Evolutionary conservation across 129 eudicot species (phyloP), one percentile per base, ranked within the genome.

Genomic region (Chrysanthemum seticuspe): DNA sequence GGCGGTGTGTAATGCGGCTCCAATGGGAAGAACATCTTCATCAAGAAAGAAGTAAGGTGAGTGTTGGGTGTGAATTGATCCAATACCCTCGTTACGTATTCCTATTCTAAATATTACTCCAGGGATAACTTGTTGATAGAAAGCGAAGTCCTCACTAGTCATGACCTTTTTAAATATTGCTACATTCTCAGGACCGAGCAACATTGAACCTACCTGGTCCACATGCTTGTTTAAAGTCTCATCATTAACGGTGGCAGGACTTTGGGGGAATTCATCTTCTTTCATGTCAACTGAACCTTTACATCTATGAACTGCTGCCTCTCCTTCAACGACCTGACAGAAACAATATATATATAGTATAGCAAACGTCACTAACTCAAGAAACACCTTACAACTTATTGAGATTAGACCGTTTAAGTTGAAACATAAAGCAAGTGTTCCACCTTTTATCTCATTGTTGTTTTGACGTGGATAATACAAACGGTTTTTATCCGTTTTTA

Each of bases 81-180:
- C 95, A 63, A 84, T 47, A 25, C 10, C 68, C 74, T 85, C 90
- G 44, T 92, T 89, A 71, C 88, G 81, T 25, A 89, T 87, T 53
- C 98, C 96, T 5, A 92, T 80, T 63, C 77, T 61, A 68, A 89
- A 81, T 74, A 92, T 85, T 3, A 80, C 87, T 78, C 98, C 96
- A 6, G 95, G 96, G 40, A 92, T 83, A 75, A 27, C 59, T 64
- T 87, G 72, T 63, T 86, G 94, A 68, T 92, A 89, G 81, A 92
- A 92, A 40, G 98, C 90, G 27, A 92, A 92, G 71, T 92, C 92
- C 54, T 92, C 98, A 31, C 95, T 91, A 6, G 89, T 92, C 98
- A 92, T 87, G 27, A 85, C 85, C 75, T 79, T 84, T 2, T 78
- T 3, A 12, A 62, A 82, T 19, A 15, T 72, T 45, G 63, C 65